Evolutionary conservation across 345 rosid species (phyloP).

Genomic region (Isatis tinctoria): DNA sequence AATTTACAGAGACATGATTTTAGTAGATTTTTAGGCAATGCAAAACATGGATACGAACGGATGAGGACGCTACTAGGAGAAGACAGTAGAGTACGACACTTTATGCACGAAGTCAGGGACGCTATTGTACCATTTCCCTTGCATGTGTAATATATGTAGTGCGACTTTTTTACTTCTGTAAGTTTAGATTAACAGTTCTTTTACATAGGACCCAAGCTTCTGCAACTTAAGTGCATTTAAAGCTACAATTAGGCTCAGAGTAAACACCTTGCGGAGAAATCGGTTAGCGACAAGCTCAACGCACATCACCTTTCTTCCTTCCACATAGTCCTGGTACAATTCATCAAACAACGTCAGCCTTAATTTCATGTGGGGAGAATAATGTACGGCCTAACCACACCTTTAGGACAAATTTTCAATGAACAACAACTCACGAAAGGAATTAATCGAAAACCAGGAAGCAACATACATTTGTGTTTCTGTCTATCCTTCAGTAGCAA

Average conservation of each 20-base stretch:
- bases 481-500: neutral
- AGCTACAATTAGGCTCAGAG: conserved; percentile 1
- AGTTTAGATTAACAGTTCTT: neutral
- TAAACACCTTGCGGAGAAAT: conserved; percentile 80
- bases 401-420: neutral
- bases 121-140: neutral
- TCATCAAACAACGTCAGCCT: neutral
- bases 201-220: conserved; percentile 11
- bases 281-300: conserved; percentile 87
- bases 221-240: neutral
- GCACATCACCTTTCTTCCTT: conserved; percentile 69
- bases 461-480: neutral
- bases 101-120: neutral
- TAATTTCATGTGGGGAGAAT: neutral
- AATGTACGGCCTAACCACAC: neutral
- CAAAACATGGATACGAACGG: neutral
- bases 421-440: neutral
- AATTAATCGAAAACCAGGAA: neutral
- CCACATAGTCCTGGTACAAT: conserved; percentile 40
- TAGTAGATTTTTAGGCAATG: neutral
- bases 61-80: neutral
- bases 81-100: neutral
- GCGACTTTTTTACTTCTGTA: neutral
- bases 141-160: neutral
- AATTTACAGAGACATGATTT: neutral